phyloP scores from a whole-genome alignment of 257 asterid genomes.

The Haberlea rhodopensis region DNA sequence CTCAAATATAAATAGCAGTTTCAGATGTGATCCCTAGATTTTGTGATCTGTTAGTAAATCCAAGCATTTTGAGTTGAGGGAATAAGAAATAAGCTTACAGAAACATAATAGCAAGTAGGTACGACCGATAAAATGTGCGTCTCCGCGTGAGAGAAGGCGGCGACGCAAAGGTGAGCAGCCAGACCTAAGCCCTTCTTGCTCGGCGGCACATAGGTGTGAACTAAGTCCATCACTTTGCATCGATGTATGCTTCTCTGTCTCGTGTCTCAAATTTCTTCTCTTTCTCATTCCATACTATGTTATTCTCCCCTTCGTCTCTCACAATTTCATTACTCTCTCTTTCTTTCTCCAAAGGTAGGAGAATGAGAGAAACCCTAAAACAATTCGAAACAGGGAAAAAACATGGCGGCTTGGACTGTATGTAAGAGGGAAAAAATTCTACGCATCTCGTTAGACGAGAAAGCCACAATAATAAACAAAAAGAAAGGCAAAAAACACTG shows the following conservation, averaged over 20 bases:
- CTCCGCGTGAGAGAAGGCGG: conserved; percentile 80
- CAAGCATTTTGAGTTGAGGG: neutral
- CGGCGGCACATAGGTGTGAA: conserved; percentile 79
- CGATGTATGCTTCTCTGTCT: neutral
- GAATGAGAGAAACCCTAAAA: too few species aligned
- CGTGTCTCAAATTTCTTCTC: neutral
- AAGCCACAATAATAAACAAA: too few species aligned
- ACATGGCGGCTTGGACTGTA: too few species aligned
- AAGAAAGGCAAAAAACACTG: too few species aligned
- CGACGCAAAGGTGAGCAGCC: conserved; percentile 71
- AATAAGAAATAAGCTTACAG: conserved; percentile 43
- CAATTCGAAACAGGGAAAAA: too few species aligned
- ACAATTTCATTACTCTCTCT: neutral
- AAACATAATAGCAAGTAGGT: conserved; percentile 89
- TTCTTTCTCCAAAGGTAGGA: neutral
- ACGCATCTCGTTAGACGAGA: too few species aligned
- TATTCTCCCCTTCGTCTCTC: neutral
- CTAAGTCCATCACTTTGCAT: conserved; percentile 62
- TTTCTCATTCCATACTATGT: neutral
- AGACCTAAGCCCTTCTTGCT: conserved; percentile 86
- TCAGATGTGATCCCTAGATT: neutral
- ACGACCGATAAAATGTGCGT: conserved; percentile 49
- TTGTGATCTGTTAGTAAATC: too few species aligned
- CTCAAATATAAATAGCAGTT: conserved; percentile 5
- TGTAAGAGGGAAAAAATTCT: too few species aligned